phyloP scores from a whole-genome alignment of 1,139 yeast species.

The Geotrichum reessii region DNA sequence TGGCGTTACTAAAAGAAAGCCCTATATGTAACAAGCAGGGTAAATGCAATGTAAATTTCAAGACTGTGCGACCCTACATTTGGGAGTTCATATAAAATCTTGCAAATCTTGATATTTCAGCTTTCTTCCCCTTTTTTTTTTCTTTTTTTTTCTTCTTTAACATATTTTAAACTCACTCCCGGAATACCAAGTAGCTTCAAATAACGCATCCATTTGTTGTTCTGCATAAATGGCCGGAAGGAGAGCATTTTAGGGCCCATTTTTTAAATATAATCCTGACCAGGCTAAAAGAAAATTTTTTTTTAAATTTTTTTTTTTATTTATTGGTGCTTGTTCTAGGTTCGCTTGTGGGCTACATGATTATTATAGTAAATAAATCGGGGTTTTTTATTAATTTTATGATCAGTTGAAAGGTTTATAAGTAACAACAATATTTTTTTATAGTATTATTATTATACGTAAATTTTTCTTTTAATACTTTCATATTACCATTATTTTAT shows the following conservation, averaged over 20 bases:
- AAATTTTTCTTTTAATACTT: neutral
- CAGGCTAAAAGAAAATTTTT: neutral
- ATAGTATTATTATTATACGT: no score
- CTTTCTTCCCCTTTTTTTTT: slow-evolving; percentile 14
- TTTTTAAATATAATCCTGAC: slow-evolving; percentile 25
- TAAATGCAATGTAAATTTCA: neutral
- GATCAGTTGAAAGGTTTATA: no score
- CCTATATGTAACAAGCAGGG: neutral
- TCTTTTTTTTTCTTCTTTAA: slow-evolving; percentile 22
- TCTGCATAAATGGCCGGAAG: slow-evolving; percentile 36
- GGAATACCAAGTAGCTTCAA: slow-evolving; percentile 32
- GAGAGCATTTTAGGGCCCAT: slow-evolving; percentile 26
- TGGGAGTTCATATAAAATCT: slow-evolving; percentile 4
- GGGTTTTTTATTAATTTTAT: neutral
- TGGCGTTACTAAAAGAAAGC: neutral
- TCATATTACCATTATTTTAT: no score
- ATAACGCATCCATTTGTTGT: slow-evolving; percentile 23
- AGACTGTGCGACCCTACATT: slow-evolving; percentile 3
- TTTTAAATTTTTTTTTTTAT: no score
- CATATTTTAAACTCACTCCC: slow-evolving; percentile 25
- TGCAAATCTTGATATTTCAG: slow-evolving; percentile 3
- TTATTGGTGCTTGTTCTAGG: slow-evolving; percentile 20
- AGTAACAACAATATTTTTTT: no score
- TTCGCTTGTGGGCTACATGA: slow-evolving; percentile 32
- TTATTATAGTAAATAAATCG: no score